Conservation (phyloP, 1,139 yeast species). For the Blastobotrys illinoisensis region DNA sequence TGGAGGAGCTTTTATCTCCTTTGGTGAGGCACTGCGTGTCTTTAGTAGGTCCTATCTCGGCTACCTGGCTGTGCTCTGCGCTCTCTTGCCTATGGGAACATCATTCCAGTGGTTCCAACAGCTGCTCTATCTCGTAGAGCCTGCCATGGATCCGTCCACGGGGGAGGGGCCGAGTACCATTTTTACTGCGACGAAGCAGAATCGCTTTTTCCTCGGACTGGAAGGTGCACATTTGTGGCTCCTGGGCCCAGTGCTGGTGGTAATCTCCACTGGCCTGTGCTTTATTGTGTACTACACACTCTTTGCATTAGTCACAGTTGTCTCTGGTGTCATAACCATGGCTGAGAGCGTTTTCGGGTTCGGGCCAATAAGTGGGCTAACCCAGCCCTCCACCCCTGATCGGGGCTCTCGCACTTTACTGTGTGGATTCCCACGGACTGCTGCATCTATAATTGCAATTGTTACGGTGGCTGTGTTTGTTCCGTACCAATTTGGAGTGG, state of each 20-base stretch:
- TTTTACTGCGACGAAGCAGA: constrained; percentile 23
- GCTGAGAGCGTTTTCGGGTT: not conserved
- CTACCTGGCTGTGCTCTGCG: constrained; percentile 22
- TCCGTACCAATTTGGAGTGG: constrained; percentile 31
- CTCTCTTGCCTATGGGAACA: constrained; percentile 41
- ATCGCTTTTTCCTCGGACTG: constrained; percentile 56
- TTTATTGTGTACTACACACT: constrained; percentile 34
- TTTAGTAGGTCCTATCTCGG: constrained; percentile 24
- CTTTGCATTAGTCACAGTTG: not conserved
- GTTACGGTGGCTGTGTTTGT: constrained; percentile 15
- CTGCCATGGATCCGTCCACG: constrained; percentile 22
- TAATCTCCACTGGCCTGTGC: constrained; percentile 46
- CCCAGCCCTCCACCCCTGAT: not conserved
- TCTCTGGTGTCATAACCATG: constrained; percentile 25
- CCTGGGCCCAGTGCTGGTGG: constrained; percentile 50
- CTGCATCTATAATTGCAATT: not conserved
- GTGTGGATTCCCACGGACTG: not conserved
- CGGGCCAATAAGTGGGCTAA: not conserved
- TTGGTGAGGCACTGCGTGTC: constrained; percentile 43
- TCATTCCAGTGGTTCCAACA: constrained; percentile 14
- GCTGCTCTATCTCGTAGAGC: constrained; percentile 34
- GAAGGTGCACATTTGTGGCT: constrained; percentile 50
- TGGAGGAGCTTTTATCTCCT: constrained; percentile 43
- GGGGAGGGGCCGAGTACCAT: constrained; percentile 23
- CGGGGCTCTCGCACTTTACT: not conserved